These are phyloP conservation scores for Plantago major DNA, from an alignment of 257 asterid genomes.

Conservation along the genomic window DNA sequence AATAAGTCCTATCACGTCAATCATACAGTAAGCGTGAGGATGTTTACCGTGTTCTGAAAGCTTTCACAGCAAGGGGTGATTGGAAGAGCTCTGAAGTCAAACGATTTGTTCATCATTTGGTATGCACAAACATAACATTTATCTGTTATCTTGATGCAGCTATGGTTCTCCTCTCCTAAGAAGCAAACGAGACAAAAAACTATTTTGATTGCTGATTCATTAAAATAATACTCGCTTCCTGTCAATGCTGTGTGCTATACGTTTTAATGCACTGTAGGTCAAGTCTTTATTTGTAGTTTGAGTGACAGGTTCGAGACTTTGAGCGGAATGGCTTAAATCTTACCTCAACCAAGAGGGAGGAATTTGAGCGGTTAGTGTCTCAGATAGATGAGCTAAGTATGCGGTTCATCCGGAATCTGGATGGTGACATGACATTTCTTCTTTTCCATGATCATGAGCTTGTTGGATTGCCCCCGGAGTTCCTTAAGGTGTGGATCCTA, in stretches of 20 bases:
- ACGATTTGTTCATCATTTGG: slow-evolving; percentile 62
- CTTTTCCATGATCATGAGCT: slow-evolving; percentile 65
- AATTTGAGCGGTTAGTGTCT: slow-evolving; percentile 65
- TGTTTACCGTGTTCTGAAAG: slow-evolving; percentile 79
- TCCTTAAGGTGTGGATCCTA: slow-evolving; percentile 51
- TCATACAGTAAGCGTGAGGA: slow-evolving; percentile 79
- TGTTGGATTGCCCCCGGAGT: slow-evolving; percentile 76
- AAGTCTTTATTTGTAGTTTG: slow-evolving; percentile 45
- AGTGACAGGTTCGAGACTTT: slow-evolving; percentile 97
- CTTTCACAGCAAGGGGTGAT: slow-evolving; percentile 61
- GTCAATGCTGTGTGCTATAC: background rate
- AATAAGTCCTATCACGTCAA: slow-evolving; percentile 20
- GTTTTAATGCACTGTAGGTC: slow-evolving; percentile 16
- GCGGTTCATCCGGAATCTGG: slow-evolving; percentile 71
- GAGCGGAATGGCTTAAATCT: slow-evolving; percentile 88
- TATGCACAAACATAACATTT: slow-evolving; percentile 35
- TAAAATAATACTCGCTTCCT: too few species aligned
- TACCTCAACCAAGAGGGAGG: slow-evolving; percentile 79
- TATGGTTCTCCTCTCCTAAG: too few species aligned
- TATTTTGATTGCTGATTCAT: too few species aligned
- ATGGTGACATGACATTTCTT: slow-evolving; percentile 60
- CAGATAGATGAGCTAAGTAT: slow-evolving; percentile 80
- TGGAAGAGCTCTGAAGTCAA: slow-evolving; percentile 63
- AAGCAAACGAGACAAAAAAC: too few species aligned
- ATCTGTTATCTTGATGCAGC: slow-evolving; percentile 1